Evolutionary conservation across 2,329 filamentous ascomycete genomes (phyloP).

Genomic region (Graphium sp.): DNA sequence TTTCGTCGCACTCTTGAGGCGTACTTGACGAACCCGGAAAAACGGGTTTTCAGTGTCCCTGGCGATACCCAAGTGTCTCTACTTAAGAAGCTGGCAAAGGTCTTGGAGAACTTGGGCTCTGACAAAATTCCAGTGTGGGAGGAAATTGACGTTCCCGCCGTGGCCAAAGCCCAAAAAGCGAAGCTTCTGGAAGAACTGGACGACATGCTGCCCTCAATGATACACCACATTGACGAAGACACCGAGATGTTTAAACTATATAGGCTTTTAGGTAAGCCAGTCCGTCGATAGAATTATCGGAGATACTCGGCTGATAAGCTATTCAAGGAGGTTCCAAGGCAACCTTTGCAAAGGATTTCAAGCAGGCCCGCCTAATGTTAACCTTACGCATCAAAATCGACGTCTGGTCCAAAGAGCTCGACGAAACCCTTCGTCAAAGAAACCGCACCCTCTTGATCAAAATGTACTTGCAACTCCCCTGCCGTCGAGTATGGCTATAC

Average conservation of each 20-base stretch:
- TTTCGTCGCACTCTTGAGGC: conserved; percentile 8
- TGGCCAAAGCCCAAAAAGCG: background rate
- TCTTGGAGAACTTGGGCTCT: conserved; percentile 6
- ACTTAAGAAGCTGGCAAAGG: conserved; percentile 6
- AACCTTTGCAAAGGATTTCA: conserved; percentile 9
- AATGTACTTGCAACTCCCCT: conserved; percentile 9
- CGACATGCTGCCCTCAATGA: background rate
- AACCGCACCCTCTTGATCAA: conserved; percentile 9
- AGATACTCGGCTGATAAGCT: background rate
- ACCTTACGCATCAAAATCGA: conserved; percentile 13
- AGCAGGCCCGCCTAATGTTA: conserved; percentile 10
- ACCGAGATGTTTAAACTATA: background rate
- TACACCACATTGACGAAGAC: background rate
- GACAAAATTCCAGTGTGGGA: background rate
- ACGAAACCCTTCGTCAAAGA: conserved; percentile 9
- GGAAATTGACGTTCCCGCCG: background rate
- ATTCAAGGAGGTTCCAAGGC: conserved; percentile 9
- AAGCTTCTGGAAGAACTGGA: background rate
- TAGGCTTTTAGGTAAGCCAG: conserved; percentile 5
- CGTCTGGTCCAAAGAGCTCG: conserved; percentile 9
- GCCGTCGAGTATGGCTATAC: conserved; percentile 10
- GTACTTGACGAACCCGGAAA: conserved; percentile 7
- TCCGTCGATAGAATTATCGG: conserved; percentile 6
- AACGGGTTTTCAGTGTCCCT: conserved; percentile 5
- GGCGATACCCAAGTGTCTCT: conserved; percentile 6